Conservation (phyloP, 805 yeast species). For the Kodamaea kaohsiungensis region DNA sequence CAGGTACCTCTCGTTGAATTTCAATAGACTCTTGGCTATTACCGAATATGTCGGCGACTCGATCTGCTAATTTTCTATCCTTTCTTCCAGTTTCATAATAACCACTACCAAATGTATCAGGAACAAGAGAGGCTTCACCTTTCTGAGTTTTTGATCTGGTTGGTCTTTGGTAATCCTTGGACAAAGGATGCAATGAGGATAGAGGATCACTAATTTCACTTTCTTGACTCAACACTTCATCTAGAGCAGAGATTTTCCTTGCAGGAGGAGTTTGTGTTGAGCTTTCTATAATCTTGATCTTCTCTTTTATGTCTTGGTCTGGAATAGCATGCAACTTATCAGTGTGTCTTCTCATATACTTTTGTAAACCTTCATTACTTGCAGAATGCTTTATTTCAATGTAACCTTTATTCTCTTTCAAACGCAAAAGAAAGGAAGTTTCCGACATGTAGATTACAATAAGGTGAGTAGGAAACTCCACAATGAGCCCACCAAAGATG, state of each 20-base stretch:
- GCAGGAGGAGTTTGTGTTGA: background rate
- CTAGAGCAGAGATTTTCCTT: background rate
- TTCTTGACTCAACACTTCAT: background rate
- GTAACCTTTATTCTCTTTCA: constrained; percentile 9
- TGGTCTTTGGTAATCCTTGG: constrained; percentile 1
- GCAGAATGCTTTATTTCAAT: constrained; percentile 9
- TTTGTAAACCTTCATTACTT: constrained; percentile 8
- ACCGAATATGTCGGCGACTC: background rate
- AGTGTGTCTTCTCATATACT: background rate
- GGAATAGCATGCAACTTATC: background rate
- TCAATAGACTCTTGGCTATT: constrained; percentile 8
- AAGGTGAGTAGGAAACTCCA: constrained; percentile 2
- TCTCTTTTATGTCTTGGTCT: background rate
- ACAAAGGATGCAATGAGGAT: background rate
- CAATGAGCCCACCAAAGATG: constrained; percentile 5
- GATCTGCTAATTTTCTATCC: background rate
- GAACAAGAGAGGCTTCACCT: background rate
- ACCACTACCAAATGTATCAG: background rate
- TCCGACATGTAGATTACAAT: constrained; percentile 9
- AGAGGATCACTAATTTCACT: background rate
- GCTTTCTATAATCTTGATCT: background rate
- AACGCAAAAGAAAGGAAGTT: constrained; percentile 6
- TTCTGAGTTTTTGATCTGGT: constrained; percentile 8
- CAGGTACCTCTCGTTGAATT: constrained; percentile 27
- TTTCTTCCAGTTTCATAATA: background rate